These are phyloP conservation scores for Rhodofomes roseus DNA, from an alignment of 1,284 basidiomycete species.

Conservation along the genomic window DNA sequence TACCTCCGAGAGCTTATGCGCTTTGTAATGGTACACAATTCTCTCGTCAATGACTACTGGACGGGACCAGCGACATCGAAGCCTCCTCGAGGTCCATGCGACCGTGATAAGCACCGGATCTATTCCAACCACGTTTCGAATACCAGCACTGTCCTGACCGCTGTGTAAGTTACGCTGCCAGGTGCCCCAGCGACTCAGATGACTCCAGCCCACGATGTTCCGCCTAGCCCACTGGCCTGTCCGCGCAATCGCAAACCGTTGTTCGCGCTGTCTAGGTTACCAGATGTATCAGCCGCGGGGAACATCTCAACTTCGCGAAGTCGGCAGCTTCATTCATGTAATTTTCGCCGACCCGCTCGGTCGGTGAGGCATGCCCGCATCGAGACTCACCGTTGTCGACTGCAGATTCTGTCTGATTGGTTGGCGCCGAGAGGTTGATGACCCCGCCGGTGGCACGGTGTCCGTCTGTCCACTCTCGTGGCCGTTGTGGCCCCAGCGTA, in stretches of 20 bases:
- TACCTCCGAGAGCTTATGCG: background rate
- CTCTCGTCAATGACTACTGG: background rate
- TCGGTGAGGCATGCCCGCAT: background rate
- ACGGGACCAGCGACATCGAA: background rate
- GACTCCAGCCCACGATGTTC: background rate
- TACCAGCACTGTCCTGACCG: background rate
- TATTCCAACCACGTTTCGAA: background rate
- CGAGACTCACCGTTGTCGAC: background rate
- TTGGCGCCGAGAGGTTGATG: background rate
- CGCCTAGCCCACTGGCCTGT: background rate
- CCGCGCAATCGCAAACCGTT: background rate
- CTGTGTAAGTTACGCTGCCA: background rate
- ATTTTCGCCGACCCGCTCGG: background rate
- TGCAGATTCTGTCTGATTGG: slow-evolving; percentile 6
- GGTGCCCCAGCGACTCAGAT: too few species aligned
- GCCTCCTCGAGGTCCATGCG: background rate
- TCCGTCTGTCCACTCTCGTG: background rate
- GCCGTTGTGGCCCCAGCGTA: background rate
- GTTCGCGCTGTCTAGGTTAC: background rate
- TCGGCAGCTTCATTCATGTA: background rate
- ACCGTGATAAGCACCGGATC: slow-evolving; percentile 3
- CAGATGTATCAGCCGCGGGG: background rate
- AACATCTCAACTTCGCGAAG: background rate
- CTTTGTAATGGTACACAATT: background rate
- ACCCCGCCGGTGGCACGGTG: background rate